Evolutionary conservation across 2,329 filamentous ascomycete genomes (phyloP), one percentile per base, ranked within the genome.

Genomic region (Fusarium sambucinum): DNA sequence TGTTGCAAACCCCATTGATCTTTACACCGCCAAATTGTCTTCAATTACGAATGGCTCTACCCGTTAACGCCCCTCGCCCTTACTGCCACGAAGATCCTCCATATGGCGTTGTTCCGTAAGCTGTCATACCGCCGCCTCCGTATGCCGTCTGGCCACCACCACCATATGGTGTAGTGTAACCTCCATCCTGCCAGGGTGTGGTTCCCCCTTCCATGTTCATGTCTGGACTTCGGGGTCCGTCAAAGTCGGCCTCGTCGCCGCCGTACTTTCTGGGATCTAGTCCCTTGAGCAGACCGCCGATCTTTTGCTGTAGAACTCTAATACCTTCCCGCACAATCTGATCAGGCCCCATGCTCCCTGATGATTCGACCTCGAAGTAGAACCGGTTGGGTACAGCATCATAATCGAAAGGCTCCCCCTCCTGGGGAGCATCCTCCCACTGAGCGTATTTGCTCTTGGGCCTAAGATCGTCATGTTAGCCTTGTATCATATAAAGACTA

Each of bases 351-450:
- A 98, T 88, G 73, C 90, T 92, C 35, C 96, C 96, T 37, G 92
- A 90, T 46, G 92, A 91, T 80, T 99, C 96, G 46, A 99, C 91
- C 76, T 97, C 94, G 75, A 95, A 92, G 84, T 97, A 99, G 84
- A 97, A 99, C 70, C 88, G 88, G 64, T 85, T 86, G 7, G 96
- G 95, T 23, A 91, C 87, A 12, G 94, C 95, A 73, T 97, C 91
- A 80, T 93, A 98, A 81, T 98, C 90, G 79, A 98, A 98, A 1
- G 90, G 87, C 73, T 96, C 92, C 71, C 93, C 93, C 69, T 96
- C 92, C 71, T 92, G 88, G 0, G 89, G 86, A 11, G 92, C 89
- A 51, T 94, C 91, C 77, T 96, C 93, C 85, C 91, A 92, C 41
- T 89, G 86, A 23, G 90, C 90, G 74, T 94, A 94, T 80, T 91